A percentile compares a stretch with the other conserved stretches of the same genome.
Conservation (phyloP, 192 early-diverging fungal genomes). For the Backusella parvicylindrica region DNA sequence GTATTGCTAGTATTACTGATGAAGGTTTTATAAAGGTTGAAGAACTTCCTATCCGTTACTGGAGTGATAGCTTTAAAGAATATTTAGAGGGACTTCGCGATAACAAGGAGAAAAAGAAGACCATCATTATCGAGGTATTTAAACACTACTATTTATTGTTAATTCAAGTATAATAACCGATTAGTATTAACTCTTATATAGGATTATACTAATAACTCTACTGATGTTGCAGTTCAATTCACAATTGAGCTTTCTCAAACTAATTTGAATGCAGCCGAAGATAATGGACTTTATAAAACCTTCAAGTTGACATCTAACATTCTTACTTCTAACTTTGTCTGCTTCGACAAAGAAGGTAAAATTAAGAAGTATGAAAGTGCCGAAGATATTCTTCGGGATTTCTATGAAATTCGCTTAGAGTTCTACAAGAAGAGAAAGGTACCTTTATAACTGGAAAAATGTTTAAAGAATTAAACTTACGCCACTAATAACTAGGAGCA, state of each 20-base stretch:
- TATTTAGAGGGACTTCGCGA: slow-evolving; percentile 57
- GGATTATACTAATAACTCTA: slow-evolving; percentile 73
- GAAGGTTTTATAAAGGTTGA: slow-evolving; percentile 80
- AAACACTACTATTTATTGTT: neutral
- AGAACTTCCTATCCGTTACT: slow-evolving; percentile 84
- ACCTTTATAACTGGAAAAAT: slow-evolving; percentile 2
- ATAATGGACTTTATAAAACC: slow-evolving; percentile 76
- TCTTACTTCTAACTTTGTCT: slow-evolving; percentile 88
- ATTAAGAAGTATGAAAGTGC: slow-evolving; percentile 76
- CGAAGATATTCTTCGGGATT: slow-evolving; percentile 83
- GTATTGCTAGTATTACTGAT: slow-evolving; percentile 65
- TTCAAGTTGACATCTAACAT: slow-evolving; percentile 77
- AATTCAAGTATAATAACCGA: too few relatives aligned
- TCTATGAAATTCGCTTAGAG: slow-evolving; percentile 78
- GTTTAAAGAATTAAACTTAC: neutral
- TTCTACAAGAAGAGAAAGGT: slow-evolving; percentile 92
- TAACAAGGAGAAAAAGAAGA: slow-evolving; percentile 62
- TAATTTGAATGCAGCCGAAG: slow-evolving; percentile 68
- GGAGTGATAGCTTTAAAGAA: slow-evolving; percentile 90
- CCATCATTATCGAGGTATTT: slow-evolving; percentile 53
- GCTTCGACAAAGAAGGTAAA: slow-evolving; percentile 85
- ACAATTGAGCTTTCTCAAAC: slow-evolving; percentile 59
- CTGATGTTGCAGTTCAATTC: slow-evolving; percentile 63
- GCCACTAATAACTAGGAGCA: slow-evolving; percentile 38
- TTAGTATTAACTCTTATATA: slow-evolving; percentile 1